phyloP scores from a whole-genome alignment of 1,284 basidiomycete genomes.

The Ustilago hordei region DNA sequence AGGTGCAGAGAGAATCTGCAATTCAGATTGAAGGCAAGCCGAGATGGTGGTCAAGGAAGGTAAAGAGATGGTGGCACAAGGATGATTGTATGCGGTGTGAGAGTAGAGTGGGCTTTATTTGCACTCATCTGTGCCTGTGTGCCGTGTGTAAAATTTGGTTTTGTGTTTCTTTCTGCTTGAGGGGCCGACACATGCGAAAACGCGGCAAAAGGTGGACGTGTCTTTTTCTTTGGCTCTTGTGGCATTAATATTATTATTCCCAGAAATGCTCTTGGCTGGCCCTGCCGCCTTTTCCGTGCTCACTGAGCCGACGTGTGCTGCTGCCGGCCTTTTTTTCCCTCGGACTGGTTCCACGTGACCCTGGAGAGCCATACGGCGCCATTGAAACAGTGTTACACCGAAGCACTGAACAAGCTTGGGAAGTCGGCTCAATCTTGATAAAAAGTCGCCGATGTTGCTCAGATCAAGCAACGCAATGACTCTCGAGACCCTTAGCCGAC shows the following conservation, averaged over 20 bases:
- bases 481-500: not conserved
- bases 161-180: not conserved
- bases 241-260: too few relatives aligned
- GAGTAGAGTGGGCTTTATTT: not conserved
- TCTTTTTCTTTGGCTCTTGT: not conserved
- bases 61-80: not conserved
- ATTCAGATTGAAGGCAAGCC: not conserved
- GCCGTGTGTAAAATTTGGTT: not conserved
- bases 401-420: not conserved
- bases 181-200: constrained; percentile 32
- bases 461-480: constrained; percentile 2
- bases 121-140: not conserved
- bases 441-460: constrained; percentile 11
- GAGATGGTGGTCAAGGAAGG: not conserved
- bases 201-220: not conserved
- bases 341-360: constrained; percentile 8
- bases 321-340: not conserved
- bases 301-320: constrained; percentile 4
- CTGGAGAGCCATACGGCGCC: not conserved
- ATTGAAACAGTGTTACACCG: not conserved
- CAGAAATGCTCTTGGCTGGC: not conserved
- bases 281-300: constrained; percentile 4
- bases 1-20: not conserved
- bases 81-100: not conserved
- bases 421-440: constrained; percentile 4